phyloP scores from a whole-genome alignment of 2,329 filamentous ascomycete genomes.

The Sclerotiophoma versabilis region DNA sequence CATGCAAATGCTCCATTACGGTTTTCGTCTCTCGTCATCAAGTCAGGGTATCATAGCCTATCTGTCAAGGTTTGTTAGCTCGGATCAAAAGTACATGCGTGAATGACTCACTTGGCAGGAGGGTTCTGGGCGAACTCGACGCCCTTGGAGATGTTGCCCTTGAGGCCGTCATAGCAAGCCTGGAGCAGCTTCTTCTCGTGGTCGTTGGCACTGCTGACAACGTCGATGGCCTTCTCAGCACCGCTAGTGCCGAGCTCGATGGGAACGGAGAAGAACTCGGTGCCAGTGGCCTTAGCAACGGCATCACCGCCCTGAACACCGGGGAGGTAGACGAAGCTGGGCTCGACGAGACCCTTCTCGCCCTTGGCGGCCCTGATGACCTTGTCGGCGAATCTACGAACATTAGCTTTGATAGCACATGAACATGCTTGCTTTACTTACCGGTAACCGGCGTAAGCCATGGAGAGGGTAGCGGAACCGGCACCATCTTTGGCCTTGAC shows the following conservation, averaged over 20 bases:
- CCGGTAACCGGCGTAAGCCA: constrained; percentile 96
- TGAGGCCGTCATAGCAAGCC: constrained; percentile 76
- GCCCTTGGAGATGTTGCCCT: constrained; percentile 94
- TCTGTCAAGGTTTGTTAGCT: constrained; percentile 11
- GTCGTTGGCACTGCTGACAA: constrained; percentile 77
- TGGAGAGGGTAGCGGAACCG: constrained; percentile 89
- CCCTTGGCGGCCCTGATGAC: constrained; percentile 87
- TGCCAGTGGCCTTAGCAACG: constrained; percentile 81
- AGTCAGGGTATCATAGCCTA: constrained; percentile 26
- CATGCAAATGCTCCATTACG: constrained; percentile 10
- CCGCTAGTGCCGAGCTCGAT: constrained; percentile 90
- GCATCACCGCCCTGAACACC: constrained; percentile 87
- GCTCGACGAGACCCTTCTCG: constrained; percentile 91
- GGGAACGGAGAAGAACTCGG: constrained; percentile 94
- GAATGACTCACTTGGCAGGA: constrained; percentile 55
- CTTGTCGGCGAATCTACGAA: constrained; percentile 84
- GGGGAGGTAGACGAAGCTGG: constrained; percentile 93
- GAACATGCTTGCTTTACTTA: constrained; percentile 51
- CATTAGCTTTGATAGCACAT: constrained; percentile 15
- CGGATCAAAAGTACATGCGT: not conserved
- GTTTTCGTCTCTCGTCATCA: constrained; percentile 24
- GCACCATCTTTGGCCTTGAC: constrained; percentile 93
- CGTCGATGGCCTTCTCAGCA: constrained; percentile 83
- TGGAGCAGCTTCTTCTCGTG: constrained; percentile 89
- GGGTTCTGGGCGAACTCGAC: constrained; percentile 88